Evolutionary conservation across 148 eudicot species (phyloP).

Genomic region (Hydrangea macrophylla): DNA sequence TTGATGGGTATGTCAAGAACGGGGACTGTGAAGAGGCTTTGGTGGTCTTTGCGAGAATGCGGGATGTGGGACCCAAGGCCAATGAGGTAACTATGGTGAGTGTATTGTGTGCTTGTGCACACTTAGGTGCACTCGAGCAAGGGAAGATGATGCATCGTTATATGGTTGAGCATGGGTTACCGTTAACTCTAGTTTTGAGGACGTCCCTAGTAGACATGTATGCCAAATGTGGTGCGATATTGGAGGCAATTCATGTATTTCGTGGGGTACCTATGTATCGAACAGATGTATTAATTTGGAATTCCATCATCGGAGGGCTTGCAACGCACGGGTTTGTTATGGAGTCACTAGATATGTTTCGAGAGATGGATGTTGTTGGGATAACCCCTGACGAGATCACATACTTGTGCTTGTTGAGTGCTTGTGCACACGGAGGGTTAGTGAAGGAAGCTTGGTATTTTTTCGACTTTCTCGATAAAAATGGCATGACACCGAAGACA

Average conservation of each 20-base stretch:
- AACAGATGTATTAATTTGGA: slow-evolving; percentile 80
- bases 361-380: slow-evolving; percentile 50
- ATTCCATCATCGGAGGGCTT: slow-evolving; percentile 82
- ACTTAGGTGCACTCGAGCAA: slow-evolving; percentile 76
- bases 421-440: slow-evolving; percentile 86
- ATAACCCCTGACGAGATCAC: slow-evolving; percentile 74
- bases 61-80: slow-evolving; percentile 41
- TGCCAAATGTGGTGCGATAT: slow-evolving; percentile 84
- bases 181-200: slow-evolving; percentile 48
- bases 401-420: slow-evolving; percentile 64
- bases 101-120: slow-evolving; percentile 82
- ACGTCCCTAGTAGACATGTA: slow-evolving; percentile 92
- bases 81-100: slow-evolving; percentile 97
- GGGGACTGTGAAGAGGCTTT: slow-evolving; percentile 62
- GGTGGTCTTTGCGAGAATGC: slow-evolving; percentile 60
- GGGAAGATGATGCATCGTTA: slow-evolving; percentile 64
- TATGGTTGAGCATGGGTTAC: slow-evolving; percentile 46
- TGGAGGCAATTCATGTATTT: slow-evolving; percentile 61
- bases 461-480: slow-evolving; percentile 40
- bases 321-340: slow-evolving; percentile 67
- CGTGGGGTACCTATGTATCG: slow-evolving; percentile 37
- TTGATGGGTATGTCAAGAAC: slow-evolving; percentile 80
- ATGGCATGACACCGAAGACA: slow-evolving; percentile 50
- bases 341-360: slow-evolving; percentile 52
- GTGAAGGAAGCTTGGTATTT: slow-evolving; percentile 72